Evolutionary conservation across 495 filamentous ascomycete genomes (phyloP).

Genomic region (Lophiotrema nucula): DNA sequence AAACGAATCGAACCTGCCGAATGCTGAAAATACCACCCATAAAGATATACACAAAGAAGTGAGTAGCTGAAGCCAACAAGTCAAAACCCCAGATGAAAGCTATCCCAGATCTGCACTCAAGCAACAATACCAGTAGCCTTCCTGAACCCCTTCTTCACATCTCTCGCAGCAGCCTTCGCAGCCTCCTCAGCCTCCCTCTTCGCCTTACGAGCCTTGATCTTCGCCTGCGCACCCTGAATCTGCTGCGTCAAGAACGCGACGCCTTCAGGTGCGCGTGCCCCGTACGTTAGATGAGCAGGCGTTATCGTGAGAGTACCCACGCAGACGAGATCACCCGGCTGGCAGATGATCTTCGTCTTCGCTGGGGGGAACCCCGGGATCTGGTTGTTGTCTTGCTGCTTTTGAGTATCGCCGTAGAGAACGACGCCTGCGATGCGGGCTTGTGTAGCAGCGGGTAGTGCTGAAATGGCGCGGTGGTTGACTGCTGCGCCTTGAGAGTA

Average conservation of each 20-base stretch:
- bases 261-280: conserved; percentile 27
- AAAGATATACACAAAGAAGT: no score
- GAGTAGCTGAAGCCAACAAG: no score
- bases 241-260: conserved; percentile 19
- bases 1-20: no score
- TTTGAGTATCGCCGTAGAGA: conserved; percentile 59
- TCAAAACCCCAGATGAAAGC: background rate
- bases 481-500: conserved; percentile 58
- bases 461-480: conserved; percentile 49
- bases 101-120: background rate
- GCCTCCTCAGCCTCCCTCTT: conserved; percentile 7
- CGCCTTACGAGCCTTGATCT: conserved; percentile 21
- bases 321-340: conserved; percentile 53
- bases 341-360: conserved; percentile 53
- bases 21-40: no score
- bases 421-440: conserved; percentile 54
- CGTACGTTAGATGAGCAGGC: conserved; percentile 50
- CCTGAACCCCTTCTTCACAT: background rate
- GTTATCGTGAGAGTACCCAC: conserved; percentile 51
- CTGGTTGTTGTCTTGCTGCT: conserved; percentile 49
- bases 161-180: background rate
- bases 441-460: conserved; percentile 43
- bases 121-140: background rate
- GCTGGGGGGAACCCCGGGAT: conserved; percentile 49
- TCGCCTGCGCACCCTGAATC: conserved; percentile 21